Base-by-base conservation (phyloP, 768 basidiomycete genomes). In the Cystobasidium onofrii region DNA sequence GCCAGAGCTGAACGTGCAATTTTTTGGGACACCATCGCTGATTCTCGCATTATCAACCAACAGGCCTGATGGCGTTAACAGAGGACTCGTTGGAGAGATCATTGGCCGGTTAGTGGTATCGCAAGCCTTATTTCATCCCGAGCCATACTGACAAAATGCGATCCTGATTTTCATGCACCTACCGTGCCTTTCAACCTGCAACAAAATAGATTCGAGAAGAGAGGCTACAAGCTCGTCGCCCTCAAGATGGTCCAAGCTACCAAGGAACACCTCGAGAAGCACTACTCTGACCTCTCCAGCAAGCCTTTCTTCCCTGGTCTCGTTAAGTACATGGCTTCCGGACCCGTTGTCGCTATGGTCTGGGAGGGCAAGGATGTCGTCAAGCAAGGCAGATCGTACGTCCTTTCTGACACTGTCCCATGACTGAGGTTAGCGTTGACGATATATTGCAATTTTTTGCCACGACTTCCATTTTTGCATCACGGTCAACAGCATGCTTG, bases 11-110 rank as follows among this genome's bases (percentile, higher is more conserved):
- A 66, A 20, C 20, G 50, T 23, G 55, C 9, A 54, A 62, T 46
- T 61, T 15, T 36, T 18, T 67, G 41, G 33, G 46, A 25, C 31
- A n/a, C n/a, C 36, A 31, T 60, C 31, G n/a, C 39, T 73, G n/a
- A 67, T 52, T 10, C 54, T 61, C 29, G 15, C 9, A 17, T 20
- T 15, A 43, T 17, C n/a, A n/a, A n/a, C 74, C 27, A 75, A 20
- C 80, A 82, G 96, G 94, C 96, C 96, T 80, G 96, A 99, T 84
- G 96, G 95, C 82, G 96, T 99, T 85, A 92, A 97, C 84, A 90
- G 96, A 79, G 88, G 66, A 43, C 36, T 70, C 33, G 67, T 70
- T 43, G 67, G 71, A 29, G 60, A 73, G 12, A 73, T 73, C 61
- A 73, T 64, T 57, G 64, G 1, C 13, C 0, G 44, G 29, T 25